A percentile compares a stretch with the other conserved stretches of the same genome.
These are phyloP conservation scores for Gleditsia sinensis DNA, from an alignment of 306 rosid genomes.

Conservation along the genomic window DNA sequence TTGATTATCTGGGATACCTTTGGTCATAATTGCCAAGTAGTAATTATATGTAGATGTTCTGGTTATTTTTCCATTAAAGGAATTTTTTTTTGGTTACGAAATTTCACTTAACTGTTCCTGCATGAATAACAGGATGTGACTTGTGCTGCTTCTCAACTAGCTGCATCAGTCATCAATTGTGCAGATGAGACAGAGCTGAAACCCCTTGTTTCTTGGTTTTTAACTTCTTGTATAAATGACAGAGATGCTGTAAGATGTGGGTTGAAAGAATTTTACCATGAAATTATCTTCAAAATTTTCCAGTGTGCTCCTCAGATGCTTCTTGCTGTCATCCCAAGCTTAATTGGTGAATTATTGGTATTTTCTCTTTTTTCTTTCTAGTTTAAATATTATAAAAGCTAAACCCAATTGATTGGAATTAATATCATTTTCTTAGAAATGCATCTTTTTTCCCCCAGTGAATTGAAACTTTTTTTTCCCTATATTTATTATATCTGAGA, in stretches of 20 bases:
- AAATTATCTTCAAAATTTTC: slow-evolving; percentile 68
- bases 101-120: slow-evolving; percentile 25
- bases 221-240: slow-evolving; percentile 73
- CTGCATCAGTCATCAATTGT: slow-evolving; percentile 64
- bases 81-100: slow-evolving; percentile 4
- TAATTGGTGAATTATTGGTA: slow-evolving; percentile 77
- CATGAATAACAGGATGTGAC: slow-evolving; percentile 57
- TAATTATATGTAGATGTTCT: neutral
- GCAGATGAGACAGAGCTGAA: slow-evolving; percentile 71
- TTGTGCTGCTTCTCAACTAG: slow-evolving; percentile 73
- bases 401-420: slow-evolving; percentile 18
- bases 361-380: slow-evolving; percentile 20
- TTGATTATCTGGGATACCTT: slow-evolving; percentile 7
- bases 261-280: slow-evolving; percentile 80
- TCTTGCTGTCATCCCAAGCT: slow-evolving; percentile 72
- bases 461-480: slow-evolving; percentile 8
- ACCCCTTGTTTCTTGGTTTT: slow-evolving; percentile 64
- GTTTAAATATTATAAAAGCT: slow-evolving; percentile 11
- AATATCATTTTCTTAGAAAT: slow-evolving; percentile 12
- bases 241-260: slow-evolving; percentile 66
- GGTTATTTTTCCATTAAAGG: slow-evolving; percentile 1
- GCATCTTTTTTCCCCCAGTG: slow-evolving; percentile 1
- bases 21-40: slow-evolving; percentile 24
- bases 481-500: slow-evolving; percentile 29
- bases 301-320: slow-evolving; percentile 84